Evolutionary conservation across 768 basidiomycete genomes (phyloP).

Genomic region (Boletus huronensis): DNA sequence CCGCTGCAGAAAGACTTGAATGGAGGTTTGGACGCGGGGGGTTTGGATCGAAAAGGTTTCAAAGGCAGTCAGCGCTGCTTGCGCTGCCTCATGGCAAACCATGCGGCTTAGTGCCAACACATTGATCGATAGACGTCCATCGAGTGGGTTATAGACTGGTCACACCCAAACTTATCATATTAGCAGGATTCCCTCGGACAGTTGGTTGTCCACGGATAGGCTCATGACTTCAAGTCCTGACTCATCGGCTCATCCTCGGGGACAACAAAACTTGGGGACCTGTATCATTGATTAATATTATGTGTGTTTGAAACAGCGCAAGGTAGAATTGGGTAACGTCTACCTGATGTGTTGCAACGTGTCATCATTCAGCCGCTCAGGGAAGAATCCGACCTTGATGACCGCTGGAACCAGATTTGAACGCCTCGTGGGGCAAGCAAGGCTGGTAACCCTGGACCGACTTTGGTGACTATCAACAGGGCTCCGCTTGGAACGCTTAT

Average conservation of each 20-base stretch:
- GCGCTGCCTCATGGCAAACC: slow-evolving; percentile 24
- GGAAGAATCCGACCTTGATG: not conserved
- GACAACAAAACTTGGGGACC: not conserved
- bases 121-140: slow-evolving; percentile 10
- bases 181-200: slow-evolving; percentile 10
- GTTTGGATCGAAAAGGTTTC: slow-evolving; percentile 1
- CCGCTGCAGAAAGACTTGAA: slow-evolving; percentile 4
- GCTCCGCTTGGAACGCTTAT: not conserved
- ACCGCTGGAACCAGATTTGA: not conserved
- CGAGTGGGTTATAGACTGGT: not conserved
- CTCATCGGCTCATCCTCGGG: slow-evolving; percentile 3
- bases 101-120: slow-evolving; percentile 11
- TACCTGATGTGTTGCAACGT: slow-evolving; percentile 14
- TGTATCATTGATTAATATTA: not conserved
- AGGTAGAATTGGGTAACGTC: slow-evolving; percentile 1
- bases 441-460: slow-evolving; percentile 1
- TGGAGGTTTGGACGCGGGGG: slow-evolving; percentile 2
- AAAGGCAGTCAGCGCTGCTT: slow-evolving; percentile 13
- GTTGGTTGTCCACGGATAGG: slow-evolving; percentile 2
- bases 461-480: not conserved
- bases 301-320: slow-evolving; percentile 5
- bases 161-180: not conserved
- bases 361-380: slow-evolving; percentile 4
- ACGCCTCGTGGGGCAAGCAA: slow-evolving; percentile 22
- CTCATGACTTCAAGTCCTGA: not conserved